Evolutionary conservation across 179 eudicot species (phyloP).

Genomic region (Amaranthus tricolor): DNA sequence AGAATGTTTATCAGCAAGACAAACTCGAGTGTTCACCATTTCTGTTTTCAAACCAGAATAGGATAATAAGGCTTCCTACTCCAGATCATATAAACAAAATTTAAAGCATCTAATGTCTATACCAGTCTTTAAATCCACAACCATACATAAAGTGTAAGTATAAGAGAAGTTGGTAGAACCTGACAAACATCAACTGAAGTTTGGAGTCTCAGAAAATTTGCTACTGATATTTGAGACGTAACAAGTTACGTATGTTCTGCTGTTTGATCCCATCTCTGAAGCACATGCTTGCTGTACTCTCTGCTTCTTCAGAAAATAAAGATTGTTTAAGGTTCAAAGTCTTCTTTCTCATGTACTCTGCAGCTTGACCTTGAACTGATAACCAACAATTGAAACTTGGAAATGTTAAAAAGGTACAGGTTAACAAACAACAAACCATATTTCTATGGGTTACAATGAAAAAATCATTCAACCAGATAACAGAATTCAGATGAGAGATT

Average conservation of each 20-base stretch:
- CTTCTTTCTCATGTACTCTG: slow-evolving; percentile 56
- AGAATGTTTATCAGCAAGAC: background rate
- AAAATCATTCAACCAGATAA: background rate
- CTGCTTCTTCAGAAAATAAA: slow-evolving; percentile 20
- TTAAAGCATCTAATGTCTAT: background rate
- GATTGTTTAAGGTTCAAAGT: slow-evolving; percentile 25
- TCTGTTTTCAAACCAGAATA: background rate
- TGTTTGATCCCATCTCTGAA: slow-evolving; percentile 70
- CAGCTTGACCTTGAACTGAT: slow-evolving; percentile 69
- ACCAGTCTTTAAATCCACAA: background rate
- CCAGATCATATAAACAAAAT: too few species aligned
- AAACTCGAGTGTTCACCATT: too few species aligned
- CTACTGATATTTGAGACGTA: slow-evolving; percentile 33
- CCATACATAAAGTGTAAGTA: background rate
- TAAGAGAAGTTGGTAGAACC: slow-evolving; percentile 19
- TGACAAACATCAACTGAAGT: slow-evolving; percentile 6
- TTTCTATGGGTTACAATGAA: background rate
- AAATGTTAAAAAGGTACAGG: background rate
- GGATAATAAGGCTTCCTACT: background rate
- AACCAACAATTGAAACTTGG: slow-evolving; percentile 20
- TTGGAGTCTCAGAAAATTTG: slow-evolving; percentile 4
- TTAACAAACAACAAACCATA: background rate
- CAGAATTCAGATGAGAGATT: background rate
- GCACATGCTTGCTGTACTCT: slow-evolving; percentile 51
- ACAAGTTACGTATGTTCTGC: slow-evolving; percentile 54